Conservation (phyloP, 228 moss, liverwort and hornwort species). For the Sphagnum magellanicum region DNA sequence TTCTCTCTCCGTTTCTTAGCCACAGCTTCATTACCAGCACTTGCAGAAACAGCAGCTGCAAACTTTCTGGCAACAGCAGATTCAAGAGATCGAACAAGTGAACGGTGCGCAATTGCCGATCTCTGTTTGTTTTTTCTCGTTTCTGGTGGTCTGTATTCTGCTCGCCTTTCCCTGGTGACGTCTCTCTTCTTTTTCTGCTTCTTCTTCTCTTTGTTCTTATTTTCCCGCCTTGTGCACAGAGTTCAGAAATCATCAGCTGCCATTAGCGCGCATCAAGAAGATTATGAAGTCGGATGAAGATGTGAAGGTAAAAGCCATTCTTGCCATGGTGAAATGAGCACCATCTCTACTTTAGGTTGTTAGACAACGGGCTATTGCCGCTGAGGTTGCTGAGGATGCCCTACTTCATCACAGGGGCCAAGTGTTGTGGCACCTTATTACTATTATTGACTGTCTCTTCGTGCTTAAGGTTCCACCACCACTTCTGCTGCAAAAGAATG, state of each 20-base stretch:
- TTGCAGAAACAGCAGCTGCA: constrained; percentile 87
- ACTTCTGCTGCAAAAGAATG: neutral
- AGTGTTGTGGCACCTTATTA: neutral
- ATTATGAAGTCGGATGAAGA: constrained; percentile 81
- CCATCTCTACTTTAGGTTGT: too few relatives aligned
- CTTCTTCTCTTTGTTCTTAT: neutral
- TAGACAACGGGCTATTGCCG: neutral
- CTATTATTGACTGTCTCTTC: too few relatives aligned
- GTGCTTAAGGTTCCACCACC: neutral
- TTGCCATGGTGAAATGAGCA: neutral
- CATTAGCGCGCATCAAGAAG: constrained; percentile 72
- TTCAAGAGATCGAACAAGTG: constrained; percentile 94
- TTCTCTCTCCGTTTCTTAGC: constrained; percentile 23
- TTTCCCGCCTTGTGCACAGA: constrained; percentile 16
- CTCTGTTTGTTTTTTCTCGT: neutral
- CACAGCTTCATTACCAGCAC: constrained; percentile 87
- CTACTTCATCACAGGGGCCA: too few relatives aligned
- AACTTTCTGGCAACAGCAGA: constrained; percentile 75
- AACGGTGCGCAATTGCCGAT: constrained; percentile 39
- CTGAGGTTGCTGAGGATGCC: neutral
- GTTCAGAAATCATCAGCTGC: constrained; percentile 65
- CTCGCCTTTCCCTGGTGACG: neutral
- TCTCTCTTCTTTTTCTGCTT: neutral
- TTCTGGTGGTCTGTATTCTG: neutral
- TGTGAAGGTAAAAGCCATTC: constrained; percentile 27